Base-by-base conservation (phyloP, 345 rosid species). In the Geranium brycei region DNA sequence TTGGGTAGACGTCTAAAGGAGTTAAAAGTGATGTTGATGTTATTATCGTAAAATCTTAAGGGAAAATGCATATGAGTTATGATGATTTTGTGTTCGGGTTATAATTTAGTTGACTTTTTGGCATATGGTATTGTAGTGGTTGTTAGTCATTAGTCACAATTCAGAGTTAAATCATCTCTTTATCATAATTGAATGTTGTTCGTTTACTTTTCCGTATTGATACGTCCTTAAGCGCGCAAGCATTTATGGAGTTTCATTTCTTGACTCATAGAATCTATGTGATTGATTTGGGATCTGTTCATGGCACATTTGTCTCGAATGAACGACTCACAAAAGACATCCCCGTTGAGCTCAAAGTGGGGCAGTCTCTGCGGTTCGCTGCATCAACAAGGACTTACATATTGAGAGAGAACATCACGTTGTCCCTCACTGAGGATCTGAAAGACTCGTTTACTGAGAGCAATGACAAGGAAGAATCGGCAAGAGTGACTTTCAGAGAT, bases 301-400 rank as follows among this genome's bases (percentile, higher is more conserved):
- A 82, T 60, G 97, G 97, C 31, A 91, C 90, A 2, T 91, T 90
- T 67, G 99, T 90, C 59, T 96, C 97, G 3, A 85, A 88, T 65
- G 99, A 93, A 79, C 80, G 99, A 31, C 66, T 93, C 72, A 78
- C 76, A 57, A 90, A 86, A 72, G 95, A 83, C 40, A 75, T 76
- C 13, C 82, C 85, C 12, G 87, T 81, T 66, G 92, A 93, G 79
- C 81, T 75, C 51, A 88, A 79, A 71, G 82, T 71, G 57, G 95
- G 95, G 56, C 96, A 93, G 41, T 90, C 99, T 4, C 71, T 90
- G 78, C 80, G 91, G 32, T 90, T 93, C 66, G 96, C 95, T 69
- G 97, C 97, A 1, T 93, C 99, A 55, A 93, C 99, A 10, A 80
- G 97, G 76, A 72, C 75, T 65, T 93, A 93, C 62, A 63, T 93